phyloP scores from a whole-genome alignment of 495 filamentous ascomycete genomes.

The Elaphomyces granulatus region DNA sequence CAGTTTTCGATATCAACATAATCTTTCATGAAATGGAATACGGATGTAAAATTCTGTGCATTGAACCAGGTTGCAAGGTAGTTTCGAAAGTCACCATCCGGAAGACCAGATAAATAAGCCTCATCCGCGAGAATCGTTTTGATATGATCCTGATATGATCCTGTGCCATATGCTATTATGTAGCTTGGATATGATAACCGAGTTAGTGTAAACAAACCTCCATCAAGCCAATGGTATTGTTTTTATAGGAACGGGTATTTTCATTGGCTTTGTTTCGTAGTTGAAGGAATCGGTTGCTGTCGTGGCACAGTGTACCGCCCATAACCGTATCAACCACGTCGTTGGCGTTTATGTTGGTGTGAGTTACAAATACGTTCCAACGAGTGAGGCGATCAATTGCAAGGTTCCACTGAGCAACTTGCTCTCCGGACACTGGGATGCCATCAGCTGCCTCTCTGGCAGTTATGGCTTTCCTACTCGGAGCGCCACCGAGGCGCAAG shows the following conservation, averaged over 20 bases:
- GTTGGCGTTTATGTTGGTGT: background rate
- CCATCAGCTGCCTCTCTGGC: background rate
- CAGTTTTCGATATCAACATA: too few relatives aligned
- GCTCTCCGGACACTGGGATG: background rate
- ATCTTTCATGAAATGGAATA: too few relatives aligned
- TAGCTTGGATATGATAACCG: too few relatives aligned
- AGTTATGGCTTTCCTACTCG: background rate
- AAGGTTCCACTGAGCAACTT: background rate
- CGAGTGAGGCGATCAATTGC: background rate
- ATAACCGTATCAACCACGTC: background rate
- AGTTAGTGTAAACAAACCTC: too few relatives aligned
- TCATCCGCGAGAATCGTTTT: too few relatives aligned
- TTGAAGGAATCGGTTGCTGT: background rate
- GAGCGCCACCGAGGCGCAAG: background rate
- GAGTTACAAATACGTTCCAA: background rate
- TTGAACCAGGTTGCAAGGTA: too few relatives aligned
- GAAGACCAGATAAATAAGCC: too few relatives aligned
- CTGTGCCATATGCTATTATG: too few relatives aligned
- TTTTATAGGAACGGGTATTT: too few relatives aligned
- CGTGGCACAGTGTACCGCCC: background rate
- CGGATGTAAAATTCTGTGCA: too few relatives aligned
- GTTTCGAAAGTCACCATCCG: too few relatives aligned
- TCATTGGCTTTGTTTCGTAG: background rate
- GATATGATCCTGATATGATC: too few relatives aligned
- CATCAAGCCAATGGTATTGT: background rate